phyloP scores from a whole-genome alignment of 352 stramenopile species.

The Phytophthora sojae region DNA sequence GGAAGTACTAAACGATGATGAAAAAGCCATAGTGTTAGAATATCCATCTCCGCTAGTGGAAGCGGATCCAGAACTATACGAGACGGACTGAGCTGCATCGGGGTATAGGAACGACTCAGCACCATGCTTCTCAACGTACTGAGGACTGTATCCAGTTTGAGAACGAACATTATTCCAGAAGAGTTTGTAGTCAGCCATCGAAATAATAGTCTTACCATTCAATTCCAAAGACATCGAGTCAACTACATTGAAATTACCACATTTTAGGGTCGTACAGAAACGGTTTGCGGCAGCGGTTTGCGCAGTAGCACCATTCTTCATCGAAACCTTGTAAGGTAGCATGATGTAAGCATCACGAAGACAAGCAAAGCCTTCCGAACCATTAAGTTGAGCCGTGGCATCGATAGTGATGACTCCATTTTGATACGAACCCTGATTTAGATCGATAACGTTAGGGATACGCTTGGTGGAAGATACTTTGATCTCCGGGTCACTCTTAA shows the following conservation, averaged over 20 bases:
- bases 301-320: background rate
- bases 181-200: no score
- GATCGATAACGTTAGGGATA: slow-evolving; percentile 1
- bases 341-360: slow-evolving; percentile 4
- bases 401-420: slow-evolving; percentile 11
- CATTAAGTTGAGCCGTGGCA: slow-evolving; percentile 1
- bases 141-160: no score
- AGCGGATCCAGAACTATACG: background rate
- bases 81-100: background rate
- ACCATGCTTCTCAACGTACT: no score
- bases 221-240: no score
- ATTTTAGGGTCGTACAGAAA: no score
- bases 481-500: background rate
- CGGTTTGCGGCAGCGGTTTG: no score
- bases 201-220: no score
- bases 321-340: slow-evolving; percentile 1
- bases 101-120: no score
- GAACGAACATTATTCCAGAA: no score
- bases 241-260: no score
- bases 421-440: slow-evolving; percentile 6
- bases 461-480: background rate
- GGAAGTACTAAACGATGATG: background rate
- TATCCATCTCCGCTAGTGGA: background rate
- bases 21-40: background rate
- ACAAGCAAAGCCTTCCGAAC: slow-evolving; percentile 1